Evolutionary conservation across 2,329 filamentous ascomycete species (phyloP).

Genomic region (Fusarium verrucosum): DNA sequence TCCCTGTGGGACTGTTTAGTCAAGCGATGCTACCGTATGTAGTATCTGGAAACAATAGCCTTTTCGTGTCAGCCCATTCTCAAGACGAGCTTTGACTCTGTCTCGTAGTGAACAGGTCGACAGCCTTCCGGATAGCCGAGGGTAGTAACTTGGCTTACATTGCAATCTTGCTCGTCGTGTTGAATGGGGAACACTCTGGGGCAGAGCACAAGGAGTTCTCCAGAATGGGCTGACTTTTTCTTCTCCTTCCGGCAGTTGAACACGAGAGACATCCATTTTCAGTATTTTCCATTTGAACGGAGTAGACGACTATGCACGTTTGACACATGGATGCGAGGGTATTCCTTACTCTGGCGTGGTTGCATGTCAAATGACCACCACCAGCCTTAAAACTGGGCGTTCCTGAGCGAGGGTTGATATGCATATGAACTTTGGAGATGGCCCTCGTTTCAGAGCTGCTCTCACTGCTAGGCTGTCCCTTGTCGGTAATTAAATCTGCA

Average conservation of each 20-base stretch:
- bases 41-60: not conserved
- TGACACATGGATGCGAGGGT: constrained; percentile 9
- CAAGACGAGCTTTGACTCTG: not conserved
- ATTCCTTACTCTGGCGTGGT: constrained; percentile 2
- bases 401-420: not conserved
- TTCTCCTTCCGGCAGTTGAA: not conserved
- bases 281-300: not conserved
- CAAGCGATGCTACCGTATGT: constrained; percentile 25
- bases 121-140: not conserved
- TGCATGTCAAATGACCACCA: not conserved
- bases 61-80: constrained; percentile 14
- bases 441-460: not conserved
- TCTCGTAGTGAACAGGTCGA: not conserved
- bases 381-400: not conserved
- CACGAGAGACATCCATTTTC: constrained; percentile 1
- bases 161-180: not conserved
- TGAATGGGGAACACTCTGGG: constrained; percentile 7
- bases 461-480: not conserved
- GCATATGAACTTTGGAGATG: not conserved
- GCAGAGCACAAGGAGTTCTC: not conserved
- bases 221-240: constrained; percentile 2
- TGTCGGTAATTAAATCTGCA: not conserved
- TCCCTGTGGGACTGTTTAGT: not conserved
- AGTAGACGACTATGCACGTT: not conserved
- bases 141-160: not conserved